phyloP scores from a whole-genome alignment of 1,284 basidiomycete species.

The Mycosarcoma mackinlayi region DNA sequence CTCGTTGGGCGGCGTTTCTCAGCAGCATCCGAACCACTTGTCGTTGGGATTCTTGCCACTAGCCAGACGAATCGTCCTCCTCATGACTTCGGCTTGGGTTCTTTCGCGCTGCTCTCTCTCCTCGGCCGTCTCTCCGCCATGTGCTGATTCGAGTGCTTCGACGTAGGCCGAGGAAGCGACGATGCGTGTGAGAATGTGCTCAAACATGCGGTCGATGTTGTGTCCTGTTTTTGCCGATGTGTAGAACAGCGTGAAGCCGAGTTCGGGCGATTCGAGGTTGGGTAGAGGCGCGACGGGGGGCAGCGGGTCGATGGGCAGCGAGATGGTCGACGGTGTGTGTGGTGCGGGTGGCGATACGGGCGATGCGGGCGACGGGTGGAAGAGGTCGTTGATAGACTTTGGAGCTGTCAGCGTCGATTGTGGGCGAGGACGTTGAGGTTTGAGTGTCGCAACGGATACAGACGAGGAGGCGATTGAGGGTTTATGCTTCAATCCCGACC shows the following conservation, averaged over 20 bases:
- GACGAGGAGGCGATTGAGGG: constrained; percentile 20
- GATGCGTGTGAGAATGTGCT: constrained; percentile 50
- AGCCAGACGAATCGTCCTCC: constrained; percentile 40
- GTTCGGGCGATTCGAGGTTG: constrained; percentile 15
- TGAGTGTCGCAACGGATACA: constrained; percentile 10
- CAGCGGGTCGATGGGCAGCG: constrained; percentile 7
- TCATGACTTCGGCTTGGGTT: constrained; percentile 20
- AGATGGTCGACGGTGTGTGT: constrained; percentile 15
- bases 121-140: neutral
- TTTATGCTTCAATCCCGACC: constrained; percentile 9
- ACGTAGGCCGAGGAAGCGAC: constrained; percentile 14
- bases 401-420: constrained; percentile 18
- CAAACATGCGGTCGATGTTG: constrained; percentile 52
- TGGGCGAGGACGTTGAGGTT: neutral
- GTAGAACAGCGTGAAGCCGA: constrained; percentile 61
- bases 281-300: neutral
- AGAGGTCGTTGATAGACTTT: constrained; percentile 41
- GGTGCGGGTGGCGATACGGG: neutral
- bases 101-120: constrained; percentile 5
- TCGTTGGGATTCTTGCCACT: constrained; percentile 26
- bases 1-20: too few species aligned
- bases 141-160: constrained; percentile 1
- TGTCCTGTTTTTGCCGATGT: constrained; percentile 52
- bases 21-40: constrained; percentile 21
- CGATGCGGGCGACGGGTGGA: constrained; percentile 12